Conservation (phyloP, 2,329 filamentous ascomycete genomes). For the Xylariaceae sp. region DNA sequence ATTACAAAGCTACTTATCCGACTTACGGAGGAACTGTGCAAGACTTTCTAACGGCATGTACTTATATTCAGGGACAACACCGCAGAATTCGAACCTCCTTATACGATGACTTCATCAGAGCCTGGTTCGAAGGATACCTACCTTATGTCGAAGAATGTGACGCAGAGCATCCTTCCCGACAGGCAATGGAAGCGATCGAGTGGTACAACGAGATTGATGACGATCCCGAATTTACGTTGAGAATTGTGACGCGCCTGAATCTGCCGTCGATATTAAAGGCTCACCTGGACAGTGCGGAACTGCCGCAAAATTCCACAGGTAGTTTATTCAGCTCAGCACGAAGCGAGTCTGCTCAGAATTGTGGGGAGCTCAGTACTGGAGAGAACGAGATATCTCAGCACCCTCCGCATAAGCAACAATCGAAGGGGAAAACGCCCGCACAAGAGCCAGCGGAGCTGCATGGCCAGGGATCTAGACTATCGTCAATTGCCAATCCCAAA, state of each 20-base stretch:
- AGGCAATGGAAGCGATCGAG: conserved; percentile 27
- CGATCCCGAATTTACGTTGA: conserved; percentile 24
- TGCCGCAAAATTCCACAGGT: conserved; percentile 11
- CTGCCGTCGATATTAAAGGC: conserved; percentile 25
- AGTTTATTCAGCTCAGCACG: conserved; percentile 4
- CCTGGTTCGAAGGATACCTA: conserved; percentile 30
- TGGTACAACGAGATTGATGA: conserved; percentile 34
- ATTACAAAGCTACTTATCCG: conserved; percentile 28
- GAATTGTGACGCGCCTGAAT: conserved; percentile 30
- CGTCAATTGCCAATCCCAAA: conserved; percentile 3
- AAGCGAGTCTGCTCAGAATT: background rate
- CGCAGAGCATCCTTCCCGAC: conserved; percentile 17
- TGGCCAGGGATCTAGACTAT: background rate
- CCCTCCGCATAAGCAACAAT: background rate
- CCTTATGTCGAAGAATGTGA: conserved; percentile 29
- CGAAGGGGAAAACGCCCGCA: background rate
- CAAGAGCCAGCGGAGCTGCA: background rate
- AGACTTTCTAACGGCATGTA: conserved; percentile 31
- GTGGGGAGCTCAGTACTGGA: background rate
- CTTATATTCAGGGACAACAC: conserved; percentile 27
- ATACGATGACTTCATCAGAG: conserved; percentile 35
- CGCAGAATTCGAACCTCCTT: conserved; percentile 27
- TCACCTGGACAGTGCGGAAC: conserved; percentile 26
- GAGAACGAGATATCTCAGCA: background rate
- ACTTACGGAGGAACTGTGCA: conserved; percentile 27